Percentiles rank a stretch among this genome's conserved stretches.
Conservation (phyloP, 1,284 basidiomycete genomes). For the Ustilago sp. region DNA sequence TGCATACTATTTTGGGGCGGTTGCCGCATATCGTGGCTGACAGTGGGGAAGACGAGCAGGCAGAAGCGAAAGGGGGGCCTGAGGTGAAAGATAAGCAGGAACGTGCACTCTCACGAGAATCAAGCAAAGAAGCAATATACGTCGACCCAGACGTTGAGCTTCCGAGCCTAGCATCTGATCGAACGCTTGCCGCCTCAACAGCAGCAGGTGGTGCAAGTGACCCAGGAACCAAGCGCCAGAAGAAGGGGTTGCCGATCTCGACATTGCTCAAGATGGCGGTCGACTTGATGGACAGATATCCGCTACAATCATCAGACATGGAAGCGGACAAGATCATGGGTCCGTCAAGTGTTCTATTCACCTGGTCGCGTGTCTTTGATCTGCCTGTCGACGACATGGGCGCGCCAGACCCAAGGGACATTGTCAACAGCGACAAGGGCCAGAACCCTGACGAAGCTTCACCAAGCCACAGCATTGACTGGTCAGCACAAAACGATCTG, state of each 20-base stretch:
- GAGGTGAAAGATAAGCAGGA: not conserved
- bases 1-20: conserved; percentile 48
- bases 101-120: not conserved
- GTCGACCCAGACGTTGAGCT: conserved; percentile 48
- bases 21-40: conserved; percentile 26
- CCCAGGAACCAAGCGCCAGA: not conserved
- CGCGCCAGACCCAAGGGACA: not conserved
- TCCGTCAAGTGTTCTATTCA: conserved; percentile 49
- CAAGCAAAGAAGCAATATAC: conserved; percentile 19
- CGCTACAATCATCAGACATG: conserved; percentile 19
- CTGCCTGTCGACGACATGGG: not conserved
- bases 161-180: conserved; percentile 37
- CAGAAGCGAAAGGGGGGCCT: not conserved
- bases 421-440: not conserved
- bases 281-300: conserved; percentile 22
- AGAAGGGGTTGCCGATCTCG: conserved; percentile 12
- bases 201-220: not conserved
- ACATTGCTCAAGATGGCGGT: conserved; percentile 26
- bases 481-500: not conserved
- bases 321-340: conserved; percentile 46
- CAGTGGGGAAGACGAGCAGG: not conserved
- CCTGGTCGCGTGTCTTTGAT: conserved; percentile 35
- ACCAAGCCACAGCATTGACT: conserved; percentile 8
- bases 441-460: too few species aligned
- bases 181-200: conserved; percentile 17